These are phyloP conservation scores for Cladosporium phlei DNA, from an alignment of 2,329 filamentous ascomycete genomes.

Conservation along the genomic window DNA sequence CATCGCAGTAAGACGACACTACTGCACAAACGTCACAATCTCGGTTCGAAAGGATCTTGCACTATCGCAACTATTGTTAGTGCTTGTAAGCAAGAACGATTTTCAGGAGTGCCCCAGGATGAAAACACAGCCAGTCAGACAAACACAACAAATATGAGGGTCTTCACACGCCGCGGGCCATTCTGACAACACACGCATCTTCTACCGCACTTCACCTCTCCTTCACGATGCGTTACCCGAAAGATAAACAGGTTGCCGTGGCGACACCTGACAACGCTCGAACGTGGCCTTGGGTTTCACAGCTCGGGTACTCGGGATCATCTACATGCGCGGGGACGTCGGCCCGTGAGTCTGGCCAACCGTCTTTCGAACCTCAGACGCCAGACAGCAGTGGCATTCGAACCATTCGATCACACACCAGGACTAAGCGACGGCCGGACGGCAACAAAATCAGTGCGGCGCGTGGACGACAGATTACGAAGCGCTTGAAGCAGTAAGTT, in stretches of 20 bases:
- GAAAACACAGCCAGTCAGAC: neutral
- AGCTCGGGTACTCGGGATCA: neutral
- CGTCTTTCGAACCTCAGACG: slow-evolving; percentile 3
- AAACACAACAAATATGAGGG: neutral
- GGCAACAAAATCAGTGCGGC: neutral
- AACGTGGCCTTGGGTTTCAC: neutral
- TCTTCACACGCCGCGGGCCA: neutral
- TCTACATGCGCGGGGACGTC: slow-evolving; percentile 3
- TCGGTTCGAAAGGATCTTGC: neutral
- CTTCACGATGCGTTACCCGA: neutral
- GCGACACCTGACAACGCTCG: neutral
- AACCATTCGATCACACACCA: neutral
- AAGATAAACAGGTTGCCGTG: neutral
- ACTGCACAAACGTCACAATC: neutral
- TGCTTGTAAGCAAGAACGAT: neutral
- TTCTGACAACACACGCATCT: neutral
- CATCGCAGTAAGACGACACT: neutral
- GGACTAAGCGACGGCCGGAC: neutral
- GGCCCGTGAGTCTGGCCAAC: neutral
- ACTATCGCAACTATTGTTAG: neutral
- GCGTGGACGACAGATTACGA: neutral
- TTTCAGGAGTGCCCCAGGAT: neutral
- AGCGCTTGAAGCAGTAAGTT: slow-evolving; percentile 1
- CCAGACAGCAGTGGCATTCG: neutral
- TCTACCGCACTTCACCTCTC: neutral